These are phyloP conservation scores for Lichtheimia ornata DNA, from an alignment of 371 early-diverging fungal species.

Conservation along the genomic window DNA sequence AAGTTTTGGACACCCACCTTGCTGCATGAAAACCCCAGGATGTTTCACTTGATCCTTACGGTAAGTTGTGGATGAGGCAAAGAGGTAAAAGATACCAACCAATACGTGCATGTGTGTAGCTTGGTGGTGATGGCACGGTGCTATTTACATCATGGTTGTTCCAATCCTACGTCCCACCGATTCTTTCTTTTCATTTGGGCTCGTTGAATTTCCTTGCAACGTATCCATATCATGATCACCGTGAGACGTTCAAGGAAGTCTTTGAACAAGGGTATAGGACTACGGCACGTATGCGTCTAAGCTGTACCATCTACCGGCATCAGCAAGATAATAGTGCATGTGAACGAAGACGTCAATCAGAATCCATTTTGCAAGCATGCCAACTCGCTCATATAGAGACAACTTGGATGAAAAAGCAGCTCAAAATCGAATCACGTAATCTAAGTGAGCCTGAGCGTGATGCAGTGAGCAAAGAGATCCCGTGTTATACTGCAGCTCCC, in stretches of 20 bases:
- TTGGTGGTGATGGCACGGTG: conserved; percentile 90
- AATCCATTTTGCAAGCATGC: conserved; percentile 9
- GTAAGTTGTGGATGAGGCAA: conserved; percentile 29
- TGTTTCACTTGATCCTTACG: conserved; percentile 76
- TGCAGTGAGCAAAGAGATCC: conserved; percentile 18
- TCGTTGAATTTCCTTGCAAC: conserved; percentile 91
- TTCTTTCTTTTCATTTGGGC: conserved; percentile 87
- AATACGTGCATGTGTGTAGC: conserved; percentile 28
- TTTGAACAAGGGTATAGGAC: conserved; percentile 64
- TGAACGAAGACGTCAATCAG: background rate
- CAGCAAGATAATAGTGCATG: background rate
- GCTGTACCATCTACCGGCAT: conserved; percentile 73
- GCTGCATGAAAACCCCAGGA: conserved; percentile 63
- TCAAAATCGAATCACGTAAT: conserved; percentile 4
- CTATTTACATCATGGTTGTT: conserved; percentile 88
- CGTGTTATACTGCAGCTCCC: conserved; percentile 38
- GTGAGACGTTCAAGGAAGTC: conserved; percentile 51
- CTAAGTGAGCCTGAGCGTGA: conserved; percentile 6
- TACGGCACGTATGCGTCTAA: conserved; percentile 85
- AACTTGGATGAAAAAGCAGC: conserved; percentile 32
- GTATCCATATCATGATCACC: conserved; percentile 66
- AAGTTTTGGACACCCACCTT: conserved; percentile 80
- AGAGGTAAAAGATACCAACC: no score
- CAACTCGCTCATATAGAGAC: conserved; percentile 26
- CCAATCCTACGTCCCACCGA: conserved; percentile 83